These are phyloP conservation scores for Colletotrichum sidae DNA, from an alignment of 2,329 filamentous ascomycete genomes.

Conservation along the genomic window DNA sequence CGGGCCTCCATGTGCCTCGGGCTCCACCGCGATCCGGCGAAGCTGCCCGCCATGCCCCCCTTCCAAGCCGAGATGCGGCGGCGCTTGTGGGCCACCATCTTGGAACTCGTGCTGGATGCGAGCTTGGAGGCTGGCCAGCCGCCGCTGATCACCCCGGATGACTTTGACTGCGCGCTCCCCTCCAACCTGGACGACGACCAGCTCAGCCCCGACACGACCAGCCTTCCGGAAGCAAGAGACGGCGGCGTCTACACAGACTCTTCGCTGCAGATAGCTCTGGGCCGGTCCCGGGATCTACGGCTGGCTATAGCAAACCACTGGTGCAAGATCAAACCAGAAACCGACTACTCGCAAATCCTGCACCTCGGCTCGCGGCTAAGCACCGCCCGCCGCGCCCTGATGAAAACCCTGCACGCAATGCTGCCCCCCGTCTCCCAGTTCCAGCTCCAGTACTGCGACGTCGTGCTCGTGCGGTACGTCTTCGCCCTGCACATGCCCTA, in stretches of 20 bases:
- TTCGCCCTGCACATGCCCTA: conserved; percentile 66
- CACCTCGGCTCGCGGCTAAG: conserved; percentile 57
- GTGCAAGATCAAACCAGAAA: conserved; percentile 56
- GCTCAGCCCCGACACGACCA: conserved; percentile 50
- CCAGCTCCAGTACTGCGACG: conserved; percentile 55
- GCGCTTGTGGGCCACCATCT: conserved; percentile 45
- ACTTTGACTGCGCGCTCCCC: conserved; percentile 63
- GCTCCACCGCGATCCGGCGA: conserved; percentile 47
- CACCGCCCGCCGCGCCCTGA: conserved; percentile 50
- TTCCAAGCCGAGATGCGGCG: conserved; percentile 46
- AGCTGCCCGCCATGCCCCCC: conserved; percentile 41
- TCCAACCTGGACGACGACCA: conserved; percentile 64
- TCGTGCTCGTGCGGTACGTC: conserved; percentile 58
- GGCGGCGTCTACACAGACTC: conserved; percentile 56
- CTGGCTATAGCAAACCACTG: conserved; percentile 57
- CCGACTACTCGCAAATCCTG: conserved; percentile 59
- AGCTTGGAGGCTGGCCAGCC: conserved; percentile 33
- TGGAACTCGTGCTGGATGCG: conserved; percentile 29
- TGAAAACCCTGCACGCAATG: conserved; percentile 43
- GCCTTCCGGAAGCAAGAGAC: conserved; percentile 37
- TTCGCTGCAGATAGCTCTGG: conserved; percentile 60
- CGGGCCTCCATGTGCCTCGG: conserved; percentile 48
- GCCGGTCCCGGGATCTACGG: conserved; percentile 56
- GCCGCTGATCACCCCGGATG: conserved; percentile 56
- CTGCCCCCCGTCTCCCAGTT: conserved; percentile 48